Evolutionary conservation across 2,329 filamentous ascomycete species (phyloP).

Genomic region (Colletotrichum phormii): DNA sequence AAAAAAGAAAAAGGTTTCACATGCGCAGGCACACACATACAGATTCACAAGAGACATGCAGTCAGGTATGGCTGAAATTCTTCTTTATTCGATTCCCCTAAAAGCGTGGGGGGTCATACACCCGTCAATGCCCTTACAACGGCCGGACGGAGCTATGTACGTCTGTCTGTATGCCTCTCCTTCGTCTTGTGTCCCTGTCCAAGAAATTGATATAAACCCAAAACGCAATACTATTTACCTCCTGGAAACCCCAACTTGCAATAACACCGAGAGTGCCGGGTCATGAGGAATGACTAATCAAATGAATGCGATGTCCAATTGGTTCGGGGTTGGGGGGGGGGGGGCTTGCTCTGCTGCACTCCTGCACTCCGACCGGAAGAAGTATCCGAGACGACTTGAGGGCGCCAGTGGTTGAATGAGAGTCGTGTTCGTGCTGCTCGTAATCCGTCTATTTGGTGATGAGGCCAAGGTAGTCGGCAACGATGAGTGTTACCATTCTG

Average conservation of each 20-base stretch:
- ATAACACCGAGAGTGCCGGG: slow-evolving; percentile 31
- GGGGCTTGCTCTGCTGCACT: neutral
- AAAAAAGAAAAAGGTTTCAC: neutral
- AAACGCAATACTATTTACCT: slow-evolving; percentile 11
- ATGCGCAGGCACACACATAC: neutral
- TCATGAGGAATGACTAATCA: neutral
- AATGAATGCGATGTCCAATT: neutral
- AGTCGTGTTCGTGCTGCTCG: neutral
- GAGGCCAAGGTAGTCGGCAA: slow-evolving; percentile 71
- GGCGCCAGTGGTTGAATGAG: neutral
- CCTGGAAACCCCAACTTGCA: slow-evolving; percentile 4
- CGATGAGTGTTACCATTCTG: slow-evolving; percentile 72
- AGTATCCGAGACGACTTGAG: neutral
- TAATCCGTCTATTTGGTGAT: slow-evolving; percentile 60
- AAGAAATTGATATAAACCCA: slow-evolving; percentile 27
- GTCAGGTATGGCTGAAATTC: neutral
- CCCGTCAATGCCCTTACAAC: neutral
- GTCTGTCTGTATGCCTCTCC: neutral
- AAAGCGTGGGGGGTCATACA: neutral
- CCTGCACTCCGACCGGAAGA: neutral
- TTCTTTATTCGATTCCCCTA: slow-evolving; percentile 13
- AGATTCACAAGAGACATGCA: neutral
- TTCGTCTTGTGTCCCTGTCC: neutral
- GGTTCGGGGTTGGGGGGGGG: neutral
- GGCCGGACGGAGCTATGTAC: slow-evolving; percentile 24